phyloP scores from a whole-genome alignment of 2,329 filamentous ascomycete genomes.

The Lachnellula occidentalis region DNA sequence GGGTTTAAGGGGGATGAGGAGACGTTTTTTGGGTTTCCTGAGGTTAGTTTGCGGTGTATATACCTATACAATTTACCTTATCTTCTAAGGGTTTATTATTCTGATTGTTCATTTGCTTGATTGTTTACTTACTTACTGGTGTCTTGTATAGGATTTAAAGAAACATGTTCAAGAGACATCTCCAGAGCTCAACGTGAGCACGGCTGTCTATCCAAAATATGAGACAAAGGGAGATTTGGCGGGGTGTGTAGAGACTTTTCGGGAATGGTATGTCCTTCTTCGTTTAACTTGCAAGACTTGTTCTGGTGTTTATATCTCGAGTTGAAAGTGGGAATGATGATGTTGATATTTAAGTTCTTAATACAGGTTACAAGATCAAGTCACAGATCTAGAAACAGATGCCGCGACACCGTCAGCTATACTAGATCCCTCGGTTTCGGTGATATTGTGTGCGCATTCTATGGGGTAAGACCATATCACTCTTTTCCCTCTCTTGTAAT shows the following conservation, averaged over 20 bases:
- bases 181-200: conserved; percentile 54
- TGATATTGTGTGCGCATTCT: conserved; percentile 76
- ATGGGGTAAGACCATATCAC: conserved; percentile 51
- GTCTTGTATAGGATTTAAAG: conserved; percentile 45
- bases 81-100: too few species aligned
- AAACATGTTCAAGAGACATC: conserved; percentile 52
- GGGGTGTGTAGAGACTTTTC: conserved; percentile 46
- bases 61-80: too few species aligned
- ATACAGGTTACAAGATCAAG: conserved; percentile 67
- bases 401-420: conserved; percentile 70
- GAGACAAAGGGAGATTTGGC: conserved; percentile 66
- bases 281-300: too few species aligned
- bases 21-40: conserved; percentile 63
- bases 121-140: too few species aligned
- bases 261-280: conserved; percentile 41
- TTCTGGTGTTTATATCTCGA: too few species aligned
- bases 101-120: not conserved
- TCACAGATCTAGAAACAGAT: conserved; percentile 72
- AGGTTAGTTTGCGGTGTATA: conserved; percentile 29
- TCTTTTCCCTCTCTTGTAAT: not conserved
- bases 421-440: conserved; percentile 72
- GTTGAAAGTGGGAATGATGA: not conserved
- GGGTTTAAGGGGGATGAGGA: conserved; percentile 68
- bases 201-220: conserved; percentile 64
- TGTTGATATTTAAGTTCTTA: not conserved